Evolutionary conservation across 2,329 filamentous ascomycete species (phyloP), one percentile per base, ranked within the genome.

Genomic region (Corynespora cassiicola): DNA sequence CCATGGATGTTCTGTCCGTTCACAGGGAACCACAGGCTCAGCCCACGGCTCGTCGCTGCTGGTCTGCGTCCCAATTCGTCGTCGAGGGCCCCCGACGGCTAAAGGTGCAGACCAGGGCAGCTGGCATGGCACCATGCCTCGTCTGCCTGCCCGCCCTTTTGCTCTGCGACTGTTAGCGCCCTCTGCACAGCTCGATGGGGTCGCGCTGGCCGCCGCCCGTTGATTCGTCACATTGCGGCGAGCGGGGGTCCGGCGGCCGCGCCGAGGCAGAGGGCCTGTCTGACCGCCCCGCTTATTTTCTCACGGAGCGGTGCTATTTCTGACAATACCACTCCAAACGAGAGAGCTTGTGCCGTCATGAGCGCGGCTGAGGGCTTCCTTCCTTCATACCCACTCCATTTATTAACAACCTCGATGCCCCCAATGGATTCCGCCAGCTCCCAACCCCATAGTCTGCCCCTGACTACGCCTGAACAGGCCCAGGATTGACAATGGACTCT

Each of bases 281-380:
- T 65, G 56, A 63, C 54, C 36, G 62, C 57, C 58, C 63, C 63
- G 56, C 59, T 63, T 41, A 32, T 56, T 60, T 57, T 56, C 58
- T 62, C 41, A 59, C 55, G 44, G 42, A 31, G 30, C 26, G 20
- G 26, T 39, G 34, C 39, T 47, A 43, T 47, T 52, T 52, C 61
- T 58, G 53, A 54, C 62, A 61, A 62, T 63, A 62, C 42, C 27
- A 40, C 33, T 21, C 47, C 32, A 35, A 22, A 46, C 44, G 31
- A 37, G 45, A 42, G 39, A 50, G 52, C 45, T 52, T 41, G 47
- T 52, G 47, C 48, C 54, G 55, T 53, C 47, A 56, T 44, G 43
- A 39, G 45, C 61, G 61, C 56, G 60, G 63, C 63, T 63, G 58
- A 63, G 54, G 56, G 37, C 19, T 31, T 32, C 25, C 29, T 22